A percentile compares a stretch with the other conserved stretches of the same genome.
Evolutionary conservation across 768 basidiomycete genomes (phyloP).

Genomic region (Tricholomella constricta): DNA sequence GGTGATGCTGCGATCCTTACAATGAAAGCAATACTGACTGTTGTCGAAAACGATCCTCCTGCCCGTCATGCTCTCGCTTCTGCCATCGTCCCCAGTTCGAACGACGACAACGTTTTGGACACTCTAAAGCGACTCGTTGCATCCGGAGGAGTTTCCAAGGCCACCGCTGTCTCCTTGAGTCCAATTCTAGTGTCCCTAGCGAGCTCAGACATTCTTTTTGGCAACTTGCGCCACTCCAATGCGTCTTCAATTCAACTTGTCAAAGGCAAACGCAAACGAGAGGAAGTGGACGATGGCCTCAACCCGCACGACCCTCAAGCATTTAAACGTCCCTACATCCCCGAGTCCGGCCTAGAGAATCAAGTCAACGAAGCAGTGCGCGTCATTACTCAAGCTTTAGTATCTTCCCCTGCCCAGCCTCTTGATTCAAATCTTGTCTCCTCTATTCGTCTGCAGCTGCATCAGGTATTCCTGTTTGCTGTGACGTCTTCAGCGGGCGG

Average conservation of each 20-base stretch:
- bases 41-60: conserved; percentile 56
- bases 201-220: conserved; percentile 65
- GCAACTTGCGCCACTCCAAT: conserved; percentile 63
- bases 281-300: conserved; percentile 47
- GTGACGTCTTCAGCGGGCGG: conserved; percentile 65
- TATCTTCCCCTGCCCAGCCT: conserved; percentile 38
- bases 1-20: conserved; percentile 65
- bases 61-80: conserved; percentile 57
- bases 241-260: conserved; percentile 63
- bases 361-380: conserved; percentile 65
- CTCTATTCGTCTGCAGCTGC: conserved; percentile 72
- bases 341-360: conserved; percentile 49
- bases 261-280: conserved; percentile 77
- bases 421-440: conserved; percentile 62
- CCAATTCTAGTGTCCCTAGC: conserved; percentile 66
- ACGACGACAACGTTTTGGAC: conserved; percentile 55
- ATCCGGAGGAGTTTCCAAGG: conserved; percentile 51
- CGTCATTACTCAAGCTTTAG: conserved; percentile 53
- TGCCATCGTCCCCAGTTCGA: conserved; percentile 47
- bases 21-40: conserved; percentile 61
- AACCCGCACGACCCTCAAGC: conserved; percentile 30
- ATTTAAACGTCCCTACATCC: conserved; percentile 48
- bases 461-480: conserved; percentile 78
- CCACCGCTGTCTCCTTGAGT: conserved; percentile 57
- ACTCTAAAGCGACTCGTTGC: conserved; percentile 52